Conservation (phyloP, 345 rosid species). For the Aurinia saxatilis region DNA sequence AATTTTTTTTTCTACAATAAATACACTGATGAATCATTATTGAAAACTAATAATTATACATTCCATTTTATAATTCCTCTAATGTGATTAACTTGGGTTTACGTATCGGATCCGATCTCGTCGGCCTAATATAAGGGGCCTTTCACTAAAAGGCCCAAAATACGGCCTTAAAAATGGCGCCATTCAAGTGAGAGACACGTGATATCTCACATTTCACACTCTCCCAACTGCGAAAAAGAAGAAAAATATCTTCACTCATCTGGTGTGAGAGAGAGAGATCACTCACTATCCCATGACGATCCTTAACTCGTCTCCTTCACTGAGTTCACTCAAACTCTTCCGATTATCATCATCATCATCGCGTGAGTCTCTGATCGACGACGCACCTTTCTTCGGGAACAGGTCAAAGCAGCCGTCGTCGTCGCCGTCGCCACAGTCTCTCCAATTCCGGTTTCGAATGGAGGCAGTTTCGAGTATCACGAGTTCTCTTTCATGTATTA, state of each 20-base stretch:
- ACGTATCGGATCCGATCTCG: slow-evolving; percentile 2
- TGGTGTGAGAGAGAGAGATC: not conserved
- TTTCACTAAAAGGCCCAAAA: slow-evolving; percentile 4
- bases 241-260: slow-evolving; percentile 14
- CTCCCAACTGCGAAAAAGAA: not conserved
- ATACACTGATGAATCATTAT: too few relatives aligned
- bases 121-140: not conserved
- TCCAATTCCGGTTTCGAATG: slow-evolving; percentile 13
- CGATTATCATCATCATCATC: not conserved
- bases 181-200: slow-evolving; percentile 14
- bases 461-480: slow-evolving; percentile 27
- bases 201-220: slow-evolving; percentile 4
- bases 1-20: too few relatives aligned
- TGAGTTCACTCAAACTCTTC: slow-evolving; percentile 8
- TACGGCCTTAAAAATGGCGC: slow-evolving; percentile 9
- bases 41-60: too few relatives aligned
- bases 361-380: not conserved
- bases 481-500: slow-evolving; percentile 12
- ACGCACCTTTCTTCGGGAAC: not conserved
- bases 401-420: too few relatives aligned
- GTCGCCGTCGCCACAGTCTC: not conserved
- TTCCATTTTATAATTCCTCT: too few relatives aligned
- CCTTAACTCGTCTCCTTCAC: slow-evolving; percentile 20
- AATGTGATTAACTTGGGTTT: too few relatives aligned
- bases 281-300: slow-evolving; percentile 22